phyloP scores from a whole-genome alignment of 2,329 filamentous ascomycete genomes.

The Tolypocladium sp. region DNA sequence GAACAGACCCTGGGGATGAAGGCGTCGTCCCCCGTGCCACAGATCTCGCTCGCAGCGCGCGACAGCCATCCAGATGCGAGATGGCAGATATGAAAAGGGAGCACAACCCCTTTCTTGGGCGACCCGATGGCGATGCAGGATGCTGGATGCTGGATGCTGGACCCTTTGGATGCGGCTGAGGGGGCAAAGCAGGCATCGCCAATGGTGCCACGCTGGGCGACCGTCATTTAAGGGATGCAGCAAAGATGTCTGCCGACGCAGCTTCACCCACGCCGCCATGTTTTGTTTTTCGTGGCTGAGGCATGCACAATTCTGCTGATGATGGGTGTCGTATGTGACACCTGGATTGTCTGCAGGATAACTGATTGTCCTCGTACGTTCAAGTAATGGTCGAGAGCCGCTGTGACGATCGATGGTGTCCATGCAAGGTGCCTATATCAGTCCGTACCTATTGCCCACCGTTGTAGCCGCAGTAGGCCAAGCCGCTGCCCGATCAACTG shows the following conservation, averaged over 20 bases:
- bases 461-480: neutral
- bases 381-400: neutral
- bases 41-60: neutral
- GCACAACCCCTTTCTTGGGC: neutral
- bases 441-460: neutral
- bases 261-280: neutral
- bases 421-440: too few relatives aligned
- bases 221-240: neutral
- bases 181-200: conserved; percentile 1
- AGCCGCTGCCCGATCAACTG: neutral
- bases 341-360: neutral
- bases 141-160: neutral
- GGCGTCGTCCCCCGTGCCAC: neutral
- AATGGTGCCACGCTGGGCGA: conserved; percentile 3
- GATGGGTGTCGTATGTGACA: neutral
- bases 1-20: neutral
- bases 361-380: too few relatives aligned
- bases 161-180: conserved; percentile 1
- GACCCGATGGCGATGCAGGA: neutral
- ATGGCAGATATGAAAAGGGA: neutral
- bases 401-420: neutral
- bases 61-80: neutral
- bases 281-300: neutral
- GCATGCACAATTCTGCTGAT: neutral
- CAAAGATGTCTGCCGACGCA: neutral